phyloP scores from a whole-genome alignment of 371 early-diverging fungal genomes.

The Mortierella polycephala region DNA sequence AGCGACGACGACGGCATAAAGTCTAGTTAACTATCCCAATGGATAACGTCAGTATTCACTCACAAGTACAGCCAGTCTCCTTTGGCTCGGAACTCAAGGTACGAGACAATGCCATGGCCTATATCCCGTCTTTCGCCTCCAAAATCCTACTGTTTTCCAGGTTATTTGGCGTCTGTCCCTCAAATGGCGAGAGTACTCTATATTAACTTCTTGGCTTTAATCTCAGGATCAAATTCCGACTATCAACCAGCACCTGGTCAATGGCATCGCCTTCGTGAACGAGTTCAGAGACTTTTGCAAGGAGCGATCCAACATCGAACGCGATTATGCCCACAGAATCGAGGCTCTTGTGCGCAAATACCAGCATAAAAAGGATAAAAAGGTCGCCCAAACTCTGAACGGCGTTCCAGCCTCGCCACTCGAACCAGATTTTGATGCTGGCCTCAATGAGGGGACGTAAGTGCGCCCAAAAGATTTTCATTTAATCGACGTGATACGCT shows the following conservation, averaged over 20 bases:
- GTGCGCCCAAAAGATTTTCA: conserved; percentile 8
- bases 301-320: conserved; percentile 78
- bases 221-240: conserved; percentile 66
- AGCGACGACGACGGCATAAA: not conserved
- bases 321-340: conserved; percentile 79
- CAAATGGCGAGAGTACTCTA: not conserved
- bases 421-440: conserved; percentile 48
- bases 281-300: conserved; percentile 82
- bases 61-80: conserved; percentile 24
- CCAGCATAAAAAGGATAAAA: conserved; percentile 56
- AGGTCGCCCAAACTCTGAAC: conserved; percentile 20
- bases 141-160: too few relatives aligned
- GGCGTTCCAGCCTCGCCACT: conserved; percentile 45
- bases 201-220: not conserved
- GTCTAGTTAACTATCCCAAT: not conserved
- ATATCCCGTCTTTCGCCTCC: too few relatives aligned
- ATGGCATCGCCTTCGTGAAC: conserved; percentile 69
- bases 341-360: conserved; percentile 76
- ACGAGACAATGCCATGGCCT: not conserved
- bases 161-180: too few relatives aligned
- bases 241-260: conserved; percentile 66
- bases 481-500: not conserved
- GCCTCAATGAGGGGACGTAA: conserved; percentile 47
- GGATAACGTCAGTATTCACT: conserved; percentile 26
- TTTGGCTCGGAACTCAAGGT: conserved; percentile 53